Evolutionary conservation across 202 grass and related monocot genomes (phyloP).

Genomic region (Zizania palustris): DNA sequence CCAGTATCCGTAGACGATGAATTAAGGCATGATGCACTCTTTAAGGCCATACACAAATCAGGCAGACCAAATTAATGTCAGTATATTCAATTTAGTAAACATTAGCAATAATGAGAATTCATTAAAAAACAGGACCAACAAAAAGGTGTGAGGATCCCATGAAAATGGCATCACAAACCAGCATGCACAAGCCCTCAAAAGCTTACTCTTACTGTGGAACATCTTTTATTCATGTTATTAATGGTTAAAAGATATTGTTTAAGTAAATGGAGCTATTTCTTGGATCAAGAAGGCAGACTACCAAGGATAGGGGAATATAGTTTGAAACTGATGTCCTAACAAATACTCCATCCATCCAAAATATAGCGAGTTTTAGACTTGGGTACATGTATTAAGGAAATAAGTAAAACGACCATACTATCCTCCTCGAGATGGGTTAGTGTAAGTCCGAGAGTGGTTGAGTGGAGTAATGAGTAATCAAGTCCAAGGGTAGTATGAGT

Average conservation of each 20-base stretch:
- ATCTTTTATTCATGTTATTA: not conserved
- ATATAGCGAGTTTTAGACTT: no score
- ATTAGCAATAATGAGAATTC: slow-evolving; percentile 2
- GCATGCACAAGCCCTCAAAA: not conserved
- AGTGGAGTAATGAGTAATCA: no score
- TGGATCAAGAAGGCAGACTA: slow-evolving; percentile 7
- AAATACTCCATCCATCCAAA: no score
- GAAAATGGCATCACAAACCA: slow-evolving; percentile 13
- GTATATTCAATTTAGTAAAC: not conserved
- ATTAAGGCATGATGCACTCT: slow-evolving; percentile 80
- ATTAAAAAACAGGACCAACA: slow-evolving; percentile 13
- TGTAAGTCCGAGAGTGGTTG: no score
- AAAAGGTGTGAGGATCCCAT: not conserved
- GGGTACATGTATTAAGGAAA: no score
- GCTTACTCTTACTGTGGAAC: not conserved
- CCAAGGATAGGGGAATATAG: not conserved
- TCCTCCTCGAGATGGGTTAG: no score
- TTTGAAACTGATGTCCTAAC: not conserved
- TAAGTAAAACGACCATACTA: no score
- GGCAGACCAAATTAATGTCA: slow-evolving; percentile 25
- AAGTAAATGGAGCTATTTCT: not conserved
- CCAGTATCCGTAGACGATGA: slow-evolving; percentile 76
- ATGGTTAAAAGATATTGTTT: not conserved
- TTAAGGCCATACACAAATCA: slow-evolving; percentile 30
- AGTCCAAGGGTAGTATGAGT: no score